Base-by-base conservation (phyloP, 2,329 filamentous ascomycete species). In the Akanthomyces muscarius region DNA sequence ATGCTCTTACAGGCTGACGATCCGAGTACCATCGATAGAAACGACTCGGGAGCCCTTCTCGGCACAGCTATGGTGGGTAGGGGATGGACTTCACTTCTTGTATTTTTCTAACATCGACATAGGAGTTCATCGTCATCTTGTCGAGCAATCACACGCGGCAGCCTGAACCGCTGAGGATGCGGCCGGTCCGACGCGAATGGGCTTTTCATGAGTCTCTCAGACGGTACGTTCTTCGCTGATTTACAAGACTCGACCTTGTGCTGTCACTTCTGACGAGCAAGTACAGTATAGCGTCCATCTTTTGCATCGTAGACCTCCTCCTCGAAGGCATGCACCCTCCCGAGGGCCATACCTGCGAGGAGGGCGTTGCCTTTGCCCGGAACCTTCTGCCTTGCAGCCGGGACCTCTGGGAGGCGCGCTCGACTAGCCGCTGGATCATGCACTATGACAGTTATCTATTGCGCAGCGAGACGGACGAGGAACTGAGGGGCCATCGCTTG, bases 1-100 rank as follows among this genome's bases (percentile, higher is more conserved):
- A 33, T 53, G 44, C 42, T 63, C 10, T 16, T 63, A 10, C 61
- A 63, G 36, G 61, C 61, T 33, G 54, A 18, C 16, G 61, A 56
- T 41, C 25, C 47, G 4, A 6, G 41, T 8, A 36, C 61, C 8
- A 23, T 50, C 5, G 44, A 50, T 16, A 53, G 50, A 33, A 51
- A 63, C 25, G 36, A 57, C 38, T 44, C 33, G 5, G 41, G 18
- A 23, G 14, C 44, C 10, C 21, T 47, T 4, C 3, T 47, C 5
- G 44, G 18, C 8, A 47, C 44, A 47, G 44, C 44, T 21, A 47
- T 47, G 44, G 44, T 47, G 21, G 18, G 44, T 21, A 8, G 16
- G 4, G 38, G 3, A 18, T 3, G 38, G 16, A 42, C 2, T 18
- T 8, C 10, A 18, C 5, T 42, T 47, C 44, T 13, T 10, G 2